Evolutionary conservation across 306 rosid genomes (phyloP).

Genomic region (Ammopiptanthus mongolicus): DNA sequence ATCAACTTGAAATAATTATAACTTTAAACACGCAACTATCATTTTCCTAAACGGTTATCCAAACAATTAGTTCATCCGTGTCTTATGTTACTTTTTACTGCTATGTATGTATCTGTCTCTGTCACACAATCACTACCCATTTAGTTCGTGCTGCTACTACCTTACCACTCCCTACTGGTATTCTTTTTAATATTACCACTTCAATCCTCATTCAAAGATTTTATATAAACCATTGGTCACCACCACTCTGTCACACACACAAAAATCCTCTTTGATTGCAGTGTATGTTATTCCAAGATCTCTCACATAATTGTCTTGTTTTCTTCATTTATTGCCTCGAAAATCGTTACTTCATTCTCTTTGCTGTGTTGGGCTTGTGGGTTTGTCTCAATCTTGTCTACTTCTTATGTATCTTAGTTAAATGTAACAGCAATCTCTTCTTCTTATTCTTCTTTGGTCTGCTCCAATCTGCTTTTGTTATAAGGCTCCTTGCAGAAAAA

Average conservation of each 20-base stretch:
- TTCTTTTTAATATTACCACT: background rate
- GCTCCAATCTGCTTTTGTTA: conserved; percentile 1
- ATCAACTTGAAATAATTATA: too few relatives aligned
- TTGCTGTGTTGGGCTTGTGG: background rate
- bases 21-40: conserved; percentile 24
- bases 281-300: conserved; percentile 25
- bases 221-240: conserved; percentile 34
- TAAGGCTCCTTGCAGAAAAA: conserved; percentile 28
- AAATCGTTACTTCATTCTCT: conserved; percentile 24
- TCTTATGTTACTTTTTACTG: background rate
- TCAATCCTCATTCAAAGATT: background rate
- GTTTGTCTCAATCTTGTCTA: conserved; percentile 24
- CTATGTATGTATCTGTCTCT: background rate
- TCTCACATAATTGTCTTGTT: conserved; percentile 21
- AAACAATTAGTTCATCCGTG: conserved; percentile 21
- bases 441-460: background rate
- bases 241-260: conserved; percentile 37
- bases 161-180: background rate
- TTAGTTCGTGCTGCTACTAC: background rate
- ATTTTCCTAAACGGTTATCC: conserved; percentile 13
- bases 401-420: conserved; percentile 21
- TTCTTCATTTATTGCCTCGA: conserved; percentile 15
- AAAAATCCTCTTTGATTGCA: conserved; percentile 18
- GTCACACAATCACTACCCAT: background rate
- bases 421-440: conserved; percentile 50